Conservation (phyloP, 2,329 filamentous ascomycete genomes). For the Waltergamsia citrina region DNA sequence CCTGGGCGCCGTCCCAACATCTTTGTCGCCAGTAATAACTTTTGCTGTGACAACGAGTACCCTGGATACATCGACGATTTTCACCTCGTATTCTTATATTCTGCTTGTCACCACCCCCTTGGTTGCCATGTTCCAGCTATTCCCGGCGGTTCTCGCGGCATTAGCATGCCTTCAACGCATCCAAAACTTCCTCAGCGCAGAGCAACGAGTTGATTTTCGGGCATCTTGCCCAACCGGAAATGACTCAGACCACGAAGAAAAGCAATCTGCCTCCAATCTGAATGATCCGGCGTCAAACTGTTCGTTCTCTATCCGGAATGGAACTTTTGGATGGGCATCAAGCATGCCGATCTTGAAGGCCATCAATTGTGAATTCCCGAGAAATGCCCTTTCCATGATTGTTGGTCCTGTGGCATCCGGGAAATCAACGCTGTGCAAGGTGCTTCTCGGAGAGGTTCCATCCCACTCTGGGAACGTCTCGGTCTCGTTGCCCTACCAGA, state of each 20-base stretch:
- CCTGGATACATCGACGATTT: slow-evolving; percentile 8
- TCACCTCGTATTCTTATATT: slow-evolving; percentile 1
- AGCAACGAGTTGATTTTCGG: no score
- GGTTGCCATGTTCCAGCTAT: slow-evolving; percentile 1
- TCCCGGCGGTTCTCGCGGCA: slow-evolving; percentile 4
- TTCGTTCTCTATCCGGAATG: slow-evolving; percentile 4
- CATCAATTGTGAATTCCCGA: slow-evolving; percentile 10
- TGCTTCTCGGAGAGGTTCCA: slow-evolving; percentile 20
- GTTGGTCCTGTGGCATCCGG: slow-evolving; percentile 25
- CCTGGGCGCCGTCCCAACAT: slow-evolving; percentile 17
- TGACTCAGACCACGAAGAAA: no score
- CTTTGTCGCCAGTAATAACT: slow-evolving; percentile 16
- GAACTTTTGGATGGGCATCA: slow-evolving; percentile 14
- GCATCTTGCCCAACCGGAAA: no score
- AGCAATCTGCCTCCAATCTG: no score
- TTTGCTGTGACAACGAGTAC: slow-evolving; percentile 10
- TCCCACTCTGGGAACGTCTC: slow-evolving; percentile 8
- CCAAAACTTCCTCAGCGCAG: slow-evolving; percentile 4
- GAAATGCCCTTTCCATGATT: slow-evolving; percentile 18
- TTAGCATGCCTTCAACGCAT: slow-evolving; percentile 5
- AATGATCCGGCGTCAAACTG: no score
- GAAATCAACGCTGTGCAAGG: slow-evolving; percentile 25
- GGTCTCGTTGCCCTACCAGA: slow-evolving; percentile 5
- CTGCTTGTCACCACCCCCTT: slow-evolving; percentile 2
- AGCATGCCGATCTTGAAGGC: slow-evolving; percentile 9